Conservation (phyloP, 306 rosid genomes). For the Cicer bijugum region DNA sequence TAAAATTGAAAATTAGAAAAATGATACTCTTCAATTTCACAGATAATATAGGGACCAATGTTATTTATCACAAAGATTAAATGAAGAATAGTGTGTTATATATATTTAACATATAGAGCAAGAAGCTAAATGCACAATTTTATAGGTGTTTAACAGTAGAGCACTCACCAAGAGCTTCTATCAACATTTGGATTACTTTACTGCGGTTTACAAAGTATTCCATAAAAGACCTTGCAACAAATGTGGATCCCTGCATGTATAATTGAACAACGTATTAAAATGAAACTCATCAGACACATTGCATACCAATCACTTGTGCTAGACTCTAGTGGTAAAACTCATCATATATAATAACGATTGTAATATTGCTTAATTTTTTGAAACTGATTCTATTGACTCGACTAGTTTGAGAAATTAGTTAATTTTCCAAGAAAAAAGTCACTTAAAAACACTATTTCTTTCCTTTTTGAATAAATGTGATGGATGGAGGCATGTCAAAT, state of each 20-base stretch:
- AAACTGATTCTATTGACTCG: conserved; percentile 31
- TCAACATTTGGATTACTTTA: conserved; percentile 68
- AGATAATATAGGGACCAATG: background rate
- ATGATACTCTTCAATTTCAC: no score
- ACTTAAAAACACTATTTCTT: no score
- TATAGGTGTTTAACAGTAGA: conserved; percentile 23
- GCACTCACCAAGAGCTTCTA: conserved; percentile 85
- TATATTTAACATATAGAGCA: conserved; percentile 5
- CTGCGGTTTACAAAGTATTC: conserved; percentile 60
- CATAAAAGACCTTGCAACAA: conserved; percentile 56
- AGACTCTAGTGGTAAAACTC: no score
- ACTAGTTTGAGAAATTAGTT: background rate
- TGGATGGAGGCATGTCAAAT: conserved; percentile 1
- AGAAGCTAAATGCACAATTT: conserved; percentile 12
- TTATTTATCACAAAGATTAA: conserved; percentile 26
- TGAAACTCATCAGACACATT: background rate
- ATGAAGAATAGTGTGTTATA: conserved; percentile 10
- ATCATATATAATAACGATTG: background rate
- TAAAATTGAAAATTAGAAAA: background rate
- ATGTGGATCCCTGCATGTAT: conserved; percentile 73
- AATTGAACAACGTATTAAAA: conserved; percentile 34
- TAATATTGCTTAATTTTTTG: background rate
- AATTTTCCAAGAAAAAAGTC: no score
- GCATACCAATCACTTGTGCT: background rate
- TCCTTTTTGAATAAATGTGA: conserved; percentile 3